Conservation (phyloP, 2,329 filamentous ascomycete species). For the Fusarium sororula region DNA sequence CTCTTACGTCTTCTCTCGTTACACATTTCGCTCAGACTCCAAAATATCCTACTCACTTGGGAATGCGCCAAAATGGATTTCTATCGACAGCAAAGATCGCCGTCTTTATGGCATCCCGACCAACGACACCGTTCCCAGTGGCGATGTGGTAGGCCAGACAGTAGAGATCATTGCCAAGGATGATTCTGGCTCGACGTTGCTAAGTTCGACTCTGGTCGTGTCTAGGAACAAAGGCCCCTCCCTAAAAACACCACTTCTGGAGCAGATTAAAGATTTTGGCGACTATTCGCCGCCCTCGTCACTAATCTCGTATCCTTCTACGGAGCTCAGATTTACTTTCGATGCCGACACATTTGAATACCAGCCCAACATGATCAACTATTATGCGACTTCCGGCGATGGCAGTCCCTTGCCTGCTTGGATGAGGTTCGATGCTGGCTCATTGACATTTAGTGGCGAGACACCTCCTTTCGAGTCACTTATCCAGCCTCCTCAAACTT, state of each 20-base stretch:
- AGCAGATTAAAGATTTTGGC: slow-evolving; percentile 67
- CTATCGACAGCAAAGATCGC: slow-evolving; percentile 70
- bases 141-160: slow-evolving; percentile 64
- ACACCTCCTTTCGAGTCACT: slow-evolving; percentile 73
- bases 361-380: slow-evolving; percentile 64
- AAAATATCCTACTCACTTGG: slow-evolving; percentile 72
- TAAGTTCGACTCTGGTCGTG: slow-evolving; percentile 76
- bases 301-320: slow-evolving; percentile 64
- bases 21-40: slow-evolving; percentile 76
- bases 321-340: slow-evolving; percentile 63
- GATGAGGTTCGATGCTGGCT: slow-evolving; percentile 75
- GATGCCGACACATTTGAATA: slow-evolving; percentile 70
- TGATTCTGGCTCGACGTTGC: slow-evolving; percentile 66
- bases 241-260: slow-evolving; percentile 63
- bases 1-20: slow-evolving; percentile 74
- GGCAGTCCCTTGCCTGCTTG: slow-evolving; percentile 88
- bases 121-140: slow-evolving; percentile 56
- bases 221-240: slow-evolving; percentile 65
- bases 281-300: slow-evolving; percentile 68
- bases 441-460: slow-evolving; percentile 74
- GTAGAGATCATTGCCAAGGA: slow-evolving; percentile 79
- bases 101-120: slow-evolving; percentile 77
- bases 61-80: slow-evolving; percentile 77
- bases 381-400: slow-evolving; percentile 79
- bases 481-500: slow-evolving; percentile 74